A percentile compares a stretch with the other conserved stretches of the same genome.
Conservation (phyloP, 495 filamentous ascomycete species). For the Penicillium egyptiacum region DNA sequence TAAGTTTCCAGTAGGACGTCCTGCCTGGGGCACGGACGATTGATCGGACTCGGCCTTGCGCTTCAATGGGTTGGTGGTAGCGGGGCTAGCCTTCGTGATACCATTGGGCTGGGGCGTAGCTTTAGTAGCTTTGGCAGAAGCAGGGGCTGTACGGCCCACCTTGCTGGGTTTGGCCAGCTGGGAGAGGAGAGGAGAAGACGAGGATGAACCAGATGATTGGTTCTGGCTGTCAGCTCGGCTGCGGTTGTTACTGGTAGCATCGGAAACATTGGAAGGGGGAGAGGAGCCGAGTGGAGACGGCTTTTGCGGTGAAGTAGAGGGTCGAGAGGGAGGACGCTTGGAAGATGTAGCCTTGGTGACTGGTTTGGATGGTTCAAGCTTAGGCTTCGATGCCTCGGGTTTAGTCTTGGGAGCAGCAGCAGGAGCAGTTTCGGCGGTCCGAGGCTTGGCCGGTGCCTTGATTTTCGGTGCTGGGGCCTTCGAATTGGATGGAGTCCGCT, state of each 20-base stretch:
- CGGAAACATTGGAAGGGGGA: constrained; percentile 73
- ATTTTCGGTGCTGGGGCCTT: constrained; percentile 12
- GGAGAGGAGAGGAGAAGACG: constrained; percentile 44
- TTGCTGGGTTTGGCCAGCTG: constrained; percentile 37
- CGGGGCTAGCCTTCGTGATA: constrained; percentile 25
- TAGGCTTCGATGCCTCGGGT: constrained; percentile 21
- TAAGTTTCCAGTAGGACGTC: constrained; percentile 35
- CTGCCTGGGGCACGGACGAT: constrained; percentile 26
- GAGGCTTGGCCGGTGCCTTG: constrained; percentile 20
- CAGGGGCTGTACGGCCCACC: constrained; percentile 8
- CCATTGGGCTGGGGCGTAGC: constrained; percentile 28
- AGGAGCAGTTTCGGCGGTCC: constrained; percentile 13
- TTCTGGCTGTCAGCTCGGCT: constrained; percentile 45
- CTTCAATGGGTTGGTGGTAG: constrained; percentile 45
- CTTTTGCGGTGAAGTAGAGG: constrained; percentile 61
- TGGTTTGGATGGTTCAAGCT: constrained; percentile 26
- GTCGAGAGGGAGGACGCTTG: constrained; percentile 42
- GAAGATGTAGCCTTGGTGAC: constrained; percentile 31
- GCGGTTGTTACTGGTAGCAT: constrained; percentile 49
- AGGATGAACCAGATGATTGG: constrained; percentile 46
- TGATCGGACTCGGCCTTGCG: constrained; percentile 47
- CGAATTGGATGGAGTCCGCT: constrained; percentile 13
- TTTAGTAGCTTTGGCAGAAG: constrained; percentile 16
- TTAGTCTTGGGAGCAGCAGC: constrained; percentile 14
- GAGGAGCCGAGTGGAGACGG: constrained; percentile 73